Base-by-base conservation (phyloP, 2,329 filamentous ascomycete genomes). In the Waltergamsia citrina region DNA sequence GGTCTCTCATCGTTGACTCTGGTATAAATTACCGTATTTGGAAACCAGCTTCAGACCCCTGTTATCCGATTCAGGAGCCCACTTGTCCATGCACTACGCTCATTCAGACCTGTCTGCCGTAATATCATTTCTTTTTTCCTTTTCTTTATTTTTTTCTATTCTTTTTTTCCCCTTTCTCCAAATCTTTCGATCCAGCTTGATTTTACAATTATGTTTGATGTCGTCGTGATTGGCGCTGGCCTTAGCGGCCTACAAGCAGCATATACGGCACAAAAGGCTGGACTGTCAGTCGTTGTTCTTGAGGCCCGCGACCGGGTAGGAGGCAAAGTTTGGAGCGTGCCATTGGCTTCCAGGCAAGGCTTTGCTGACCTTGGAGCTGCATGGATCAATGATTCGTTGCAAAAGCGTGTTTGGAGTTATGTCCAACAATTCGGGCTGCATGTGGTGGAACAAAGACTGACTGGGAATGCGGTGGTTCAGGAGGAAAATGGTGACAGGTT, bases 331-430 rank as follows among this genome's bases (percentile, higher is more conserved):
- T 67, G 56, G 50, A 65, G 57, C 4, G 38, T 50, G 4, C 47
- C 51, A 1, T 40, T 53, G 7, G 42, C 51, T 2, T 38, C 49
- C 22, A 57, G 46, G 19, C 49, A 47, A 3, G 63, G 62, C 0
- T 38, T 52, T 0, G 56, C 65, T 6, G 74, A 78, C 16, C 44
- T 74, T 0, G 73, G 73, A 3, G 74, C 70, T 0, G 70, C 69
- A 0, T 78, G 73, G 74, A 66, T 77, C 41, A 78, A 78, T 40
- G 66, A 75, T 34, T 62, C 54, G 1, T 70, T 62, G 33, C 71
- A 78, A 40, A 50, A 40, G 18, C 51, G 50, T 18, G 60, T 73
- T 38, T 62, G 49, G 39, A 51, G 42, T 1, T 43, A 69, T 7
- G 57, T 56, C 0, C 44, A 53, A 31, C 39, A 46, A 19, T 66